Evolutionary conservation across 805 yeast species (phyloP).

Genomic region (Wickerhamiella shivajii): DNA sequence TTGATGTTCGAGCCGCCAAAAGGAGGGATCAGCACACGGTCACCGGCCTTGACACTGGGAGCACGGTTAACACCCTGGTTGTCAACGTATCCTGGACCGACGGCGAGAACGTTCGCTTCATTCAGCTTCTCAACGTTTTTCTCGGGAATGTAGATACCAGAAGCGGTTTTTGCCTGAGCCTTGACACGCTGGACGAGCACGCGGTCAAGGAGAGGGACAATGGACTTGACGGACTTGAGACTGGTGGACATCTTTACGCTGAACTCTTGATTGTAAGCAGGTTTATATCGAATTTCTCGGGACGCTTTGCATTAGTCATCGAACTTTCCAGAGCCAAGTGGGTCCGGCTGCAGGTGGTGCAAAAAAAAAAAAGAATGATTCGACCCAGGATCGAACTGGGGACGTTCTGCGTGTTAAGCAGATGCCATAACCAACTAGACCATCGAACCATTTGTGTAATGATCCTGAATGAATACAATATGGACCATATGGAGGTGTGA

Average conservation of each 20-base stretch:
- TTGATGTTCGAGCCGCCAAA: conserved; percentile 87
- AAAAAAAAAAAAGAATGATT: conserved; percentile 65
- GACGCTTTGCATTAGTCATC: too few relatives aligned
- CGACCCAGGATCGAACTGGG: conserved; percentile 99
- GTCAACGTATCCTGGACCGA: conserved; percentile 85
- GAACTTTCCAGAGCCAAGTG: too few relatives aligned
- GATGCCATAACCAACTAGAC: conserved; percentile 99
- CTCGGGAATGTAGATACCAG: conserved; percentile 89
- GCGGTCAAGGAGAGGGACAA: conserved; percentile 90
- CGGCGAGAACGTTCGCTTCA: conserved; percentile 83
- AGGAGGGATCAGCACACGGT: conserved; percentile 83
- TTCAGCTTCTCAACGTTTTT: conserved; percentile 89
- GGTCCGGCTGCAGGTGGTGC: too few relatives aligned
- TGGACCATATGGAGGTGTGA: too few relatives aligned
- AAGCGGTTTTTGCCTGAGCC: conserved; percentile 80
- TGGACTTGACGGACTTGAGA: conserved; percentile 67
- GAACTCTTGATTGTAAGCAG: too few relatives aligned
- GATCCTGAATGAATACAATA: too few relatives aligned
- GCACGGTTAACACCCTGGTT: conserved; percentile 57
- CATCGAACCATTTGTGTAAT: too few relatives aligned
- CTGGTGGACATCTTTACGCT: conserved; percentile 27
- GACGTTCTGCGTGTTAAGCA: conserved; percentile 99
- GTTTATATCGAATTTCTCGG: too few relatives aligned
- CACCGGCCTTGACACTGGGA: conserved; percentile 76
- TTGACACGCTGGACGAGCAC: conserved; percentile 88